phyloP scores from a whole-genome alignment of 1,284 basidiomycete genomes.

The Sporisorium sorghi region DNA sequence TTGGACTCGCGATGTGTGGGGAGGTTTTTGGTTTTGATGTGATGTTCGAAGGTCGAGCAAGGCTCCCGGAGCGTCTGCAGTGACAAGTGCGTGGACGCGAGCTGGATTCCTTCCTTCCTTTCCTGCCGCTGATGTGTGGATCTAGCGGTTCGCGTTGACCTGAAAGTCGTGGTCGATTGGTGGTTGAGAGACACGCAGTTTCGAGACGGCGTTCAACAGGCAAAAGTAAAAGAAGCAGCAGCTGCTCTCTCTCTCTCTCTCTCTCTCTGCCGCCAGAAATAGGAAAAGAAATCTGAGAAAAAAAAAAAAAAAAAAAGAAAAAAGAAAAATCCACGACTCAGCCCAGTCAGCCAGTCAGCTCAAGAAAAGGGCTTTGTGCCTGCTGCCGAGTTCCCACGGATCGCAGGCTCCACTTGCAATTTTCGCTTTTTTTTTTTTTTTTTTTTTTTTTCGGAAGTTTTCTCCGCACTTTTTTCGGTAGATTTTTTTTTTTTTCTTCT shows the following conservation, averaged over 20 bases:
- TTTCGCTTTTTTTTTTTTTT: too few relatives aligned
- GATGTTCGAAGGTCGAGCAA: background rate
- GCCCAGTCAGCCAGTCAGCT: background rate
- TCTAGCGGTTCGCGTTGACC: constrained; percentile 16
- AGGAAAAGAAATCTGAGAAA: background rate
- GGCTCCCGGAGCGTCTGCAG: constrained; percentile 5
- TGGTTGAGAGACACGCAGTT: too few relatives aligned
- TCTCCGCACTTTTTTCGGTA: constrained; percentile 25
- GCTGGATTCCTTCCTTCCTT: constrained; percentile 2
- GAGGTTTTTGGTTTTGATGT: background rate
- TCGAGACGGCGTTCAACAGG: too few relatives aligned
- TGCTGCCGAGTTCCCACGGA: background rate
- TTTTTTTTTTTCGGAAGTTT: constrained; percentile 16
- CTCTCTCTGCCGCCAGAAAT: constrained; percentile 1
- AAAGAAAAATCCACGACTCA: background rate
- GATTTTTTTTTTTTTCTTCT: too few relatives aligned
- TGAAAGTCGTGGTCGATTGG: constrained; percentile 1
- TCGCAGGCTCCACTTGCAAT: constrained; percentile 9
- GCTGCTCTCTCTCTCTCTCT: background rate
- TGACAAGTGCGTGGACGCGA: constrained; percentile 7
- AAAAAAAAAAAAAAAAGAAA: constrained; percentile 2
- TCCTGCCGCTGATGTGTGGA: constrained; percentile 9
- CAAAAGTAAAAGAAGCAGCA: background rate
- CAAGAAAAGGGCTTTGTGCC: too few relatives aligned
- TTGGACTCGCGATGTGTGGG: constrained; percentile 5